A percentile compares a stretch with the other conserved stretches of the same genome.
phyloP scores from a whole-genome alignment of 352 stramenopile genomes.

The Elongisporangium anandrum region DNA sequence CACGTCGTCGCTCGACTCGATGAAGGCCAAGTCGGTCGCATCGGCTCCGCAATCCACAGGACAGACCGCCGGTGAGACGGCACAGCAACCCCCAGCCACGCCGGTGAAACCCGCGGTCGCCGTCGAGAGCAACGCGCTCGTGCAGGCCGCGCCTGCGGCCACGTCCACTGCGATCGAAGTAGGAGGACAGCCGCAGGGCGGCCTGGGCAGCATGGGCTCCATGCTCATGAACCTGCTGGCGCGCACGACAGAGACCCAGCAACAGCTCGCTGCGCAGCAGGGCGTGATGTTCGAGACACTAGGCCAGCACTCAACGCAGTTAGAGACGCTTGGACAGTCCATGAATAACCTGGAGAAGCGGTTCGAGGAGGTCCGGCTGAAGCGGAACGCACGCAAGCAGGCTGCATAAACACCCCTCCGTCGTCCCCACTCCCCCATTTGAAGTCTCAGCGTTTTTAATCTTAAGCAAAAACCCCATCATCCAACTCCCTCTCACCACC shows the following conservation, averaged over 20 bases:
- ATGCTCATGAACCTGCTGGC: conserved; percentile 88
- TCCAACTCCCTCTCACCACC: neutral
- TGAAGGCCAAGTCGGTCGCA: conserved; percentile 18
- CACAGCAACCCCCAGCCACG: conserved; percentile 18
- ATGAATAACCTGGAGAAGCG: conserved; percentile 74
- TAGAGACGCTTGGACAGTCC: conserved; percentile 67
- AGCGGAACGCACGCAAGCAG: conserved; percentile 10
- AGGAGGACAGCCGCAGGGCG: conserved; percentile 47
- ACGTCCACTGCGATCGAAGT: conserved; percentile 68
- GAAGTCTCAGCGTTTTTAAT: neutral
- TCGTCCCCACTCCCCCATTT: neutral
- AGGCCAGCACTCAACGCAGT: conserved; percentile 75
- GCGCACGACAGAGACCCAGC: conserved; percentile 80
- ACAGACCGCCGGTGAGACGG: conserved; percentile 56
- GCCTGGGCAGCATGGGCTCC: conserved; percentile 80
- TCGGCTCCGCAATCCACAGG: conserved; percentile 21
- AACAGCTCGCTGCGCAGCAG: conserved; percentile 80
- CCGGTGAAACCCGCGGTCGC: conserved; percentile 30
- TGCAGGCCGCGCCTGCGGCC: conserved; percentile 26
- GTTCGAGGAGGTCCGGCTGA: conserved; percentile 77
- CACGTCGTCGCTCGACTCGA: conserved; percentile 25
- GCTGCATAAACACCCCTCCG: neutral
- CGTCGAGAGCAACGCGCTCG: conserved; percentile 33
- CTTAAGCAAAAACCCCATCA: neutral
- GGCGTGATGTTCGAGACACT: conserved; percentile 87